Conservation (phyloP, 2,329 filamentous ascomycete species). For the Microdochium nivale region DNA sequence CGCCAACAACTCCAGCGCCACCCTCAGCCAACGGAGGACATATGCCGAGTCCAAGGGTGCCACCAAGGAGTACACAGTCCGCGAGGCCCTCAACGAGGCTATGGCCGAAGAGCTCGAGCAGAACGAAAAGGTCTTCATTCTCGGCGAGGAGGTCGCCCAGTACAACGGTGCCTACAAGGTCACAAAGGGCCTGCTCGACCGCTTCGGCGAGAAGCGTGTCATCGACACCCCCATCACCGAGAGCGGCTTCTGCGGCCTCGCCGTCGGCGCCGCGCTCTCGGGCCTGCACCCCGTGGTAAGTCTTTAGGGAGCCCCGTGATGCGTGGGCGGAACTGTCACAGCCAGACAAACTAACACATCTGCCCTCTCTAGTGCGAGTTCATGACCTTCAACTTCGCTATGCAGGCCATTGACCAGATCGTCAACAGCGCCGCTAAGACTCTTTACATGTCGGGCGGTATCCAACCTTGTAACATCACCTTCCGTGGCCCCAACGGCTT, state of each 20-base stretch:
- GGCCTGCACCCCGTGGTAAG: conserved; percentile 89
- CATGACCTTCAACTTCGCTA: conserved; percentile 99
- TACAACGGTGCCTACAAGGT: conserved; percentile 99
- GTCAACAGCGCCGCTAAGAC: conserved; percentile 99
- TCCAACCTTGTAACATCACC: conserved; percentile 98
- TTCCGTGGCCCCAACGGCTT: conserved; percentile 99
- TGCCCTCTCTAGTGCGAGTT: conserved; percentile 70
- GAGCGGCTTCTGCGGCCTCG: conserved; percentile 88
- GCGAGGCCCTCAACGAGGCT: conserved; percentile 96
- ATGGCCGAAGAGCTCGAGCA: conserved; percentile 93
- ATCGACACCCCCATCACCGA: conserved; percentile 99
- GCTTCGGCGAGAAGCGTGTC: conserved; percentile 93
- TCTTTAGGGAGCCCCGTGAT: no score
- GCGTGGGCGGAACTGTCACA: no score
- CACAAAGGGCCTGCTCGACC: conserved; percentile 93
- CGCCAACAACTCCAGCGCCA: conserved; percentile 17
- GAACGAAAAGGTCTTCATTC: conserved; percentile 90
- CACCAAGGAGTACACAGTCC: conserved; percentile 88
- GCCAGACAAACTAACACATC: not conserved
- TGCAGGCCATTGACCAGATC: conserved; percentile 99
- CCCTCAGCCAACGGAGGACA: conserved; percentile 39
- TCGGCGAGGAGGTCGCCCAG: conserved; percentile 98
- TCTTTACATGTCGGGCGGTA: conserved; percentile 99
- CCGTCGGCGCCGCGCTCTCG: conserved; percentile 88
- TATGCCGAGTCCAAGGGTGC: conserved; percentile 49